phyloP scores from a whole-genome alignment of 441 rosid species.

The Gossypium davidsonii region DNA sequence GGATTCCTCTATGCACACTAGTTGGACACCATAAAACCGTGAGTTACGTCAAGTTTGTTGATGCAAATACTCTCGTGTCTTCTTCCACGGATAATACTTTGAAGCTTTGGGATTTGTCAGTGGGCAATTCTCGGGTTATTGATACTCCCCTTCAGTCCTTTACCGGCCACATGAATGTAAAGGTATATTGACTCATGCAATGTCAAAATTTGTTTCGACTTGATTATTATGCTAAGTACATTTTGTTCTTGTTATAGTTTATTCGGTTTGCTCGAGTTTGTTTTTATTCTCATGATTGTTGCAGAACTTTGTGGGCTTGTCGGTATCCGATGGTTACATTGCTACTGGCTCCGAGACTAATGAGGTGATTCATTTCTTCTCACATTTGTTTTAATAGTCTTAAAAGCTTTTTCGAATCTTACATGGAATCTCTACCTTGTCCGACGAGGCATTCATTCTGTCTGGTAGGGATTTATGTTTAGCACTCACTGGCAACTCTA shows the following conservation, averaged over 20 bases:
- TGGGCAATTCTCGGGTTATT: conserved; percentile 54
- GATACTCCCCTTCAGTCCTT: conserved; percentile 79
- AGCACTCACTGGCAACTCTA: not conserved
- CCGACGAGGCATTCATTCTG: not conserved
- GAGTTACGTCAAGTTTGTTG: conserved; percentile 87
- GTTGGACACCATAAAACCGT: conserved; percentile 83
- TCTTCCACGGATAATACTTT: conserved; percentile 89
- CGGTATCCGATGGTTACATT: conserved; percentile 90
- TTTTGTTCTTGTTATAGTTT: not conserved
- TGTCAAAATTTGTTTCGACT: not conserved
- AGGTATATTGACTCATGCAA: conserved; percentile 39
- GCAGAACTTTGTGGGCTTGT: conserved; percentile 95
- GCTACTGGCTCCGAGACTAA: conserved; percentile 99
- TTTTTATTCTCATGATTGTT: conserved; percentile 13
- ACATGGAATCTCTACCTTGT: not conserved
- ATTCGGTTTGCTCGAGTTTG: not conserved
- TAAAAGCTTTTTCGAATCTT: not conserved
- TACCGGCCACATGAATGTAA: conserved; percentile 75
- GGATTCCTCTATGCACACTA: conserved; percentile 76
- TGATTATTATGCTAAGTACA: not conserved
- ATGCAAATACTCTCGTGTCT: conserved; percentile 66
- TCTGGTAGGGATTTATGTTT: not conserved
- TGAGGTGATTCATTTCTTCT: conserved; percentile 47
- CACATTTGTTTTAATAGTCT: not conserved
- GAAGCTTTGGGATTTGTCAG: conserved; percentile 95